Base-by-base conservation (phyloP, 768 basidiomycete species). In the Leccinum uliginosum region DNA sequence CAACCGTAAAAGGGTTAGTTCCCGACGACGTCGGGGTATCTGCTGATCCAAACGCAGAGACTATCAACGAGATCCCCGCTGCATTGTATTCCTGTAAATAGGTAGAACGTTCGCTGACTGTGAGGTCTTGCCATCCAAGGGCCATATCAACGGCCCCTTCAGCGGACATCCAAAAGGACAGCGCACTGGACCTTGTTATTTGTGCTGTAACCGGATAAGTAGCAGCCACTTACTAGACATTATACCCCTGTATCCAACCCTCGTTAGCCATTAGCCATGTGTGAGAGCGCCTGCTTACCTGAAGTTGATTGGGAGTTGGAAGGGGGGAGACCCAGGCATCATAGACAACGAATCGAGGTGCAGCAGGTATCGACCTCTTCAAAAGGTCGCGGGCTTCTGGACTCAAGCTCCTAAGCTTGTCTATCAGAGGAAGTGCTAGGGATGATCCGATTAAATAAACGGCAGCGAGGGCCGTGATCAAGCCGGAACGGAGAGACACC, bases 11-110 rank as follows among this genome's bases (percentile, higher is more conserved):
- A 1, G 80, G 73, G 56, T 80, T 71, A 2, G 58, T 62, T 15
- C 74, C 75, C n/a, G 66, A 62, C 3, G 75, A 65, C 7, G 79
- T 81, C 6, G 80, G 80, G 6, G 67, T 60, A 29, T 67, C 67
- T 0, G 59, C 58, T 9, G 78, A 72, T 11, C 80, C 80, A 60
- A 84, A 83, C 10, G 74, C 74, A 51, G 81, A 80, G 3, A 84
- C 83, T 58, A 84, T 76, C 24, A 85, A 63, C 50, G 77, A 77
- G 63, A 83, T 82, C n/a, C 82, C 82, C 6, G 81, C 82, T 5
- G 77, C 75, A 12, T 72, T 72, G 62, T 84, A 84, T 54, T 79
- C 73, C 2, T 75, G 62, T 56, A 81, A 73, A 61, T 80, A 74
- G 6, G 72, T 35, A n/a, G 74, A 63, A 26, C 82, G 76, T 30